Conservation (phyloP, 192 early-diverging fungal genomes). For the Coemansia brasiliensis region DNA sequence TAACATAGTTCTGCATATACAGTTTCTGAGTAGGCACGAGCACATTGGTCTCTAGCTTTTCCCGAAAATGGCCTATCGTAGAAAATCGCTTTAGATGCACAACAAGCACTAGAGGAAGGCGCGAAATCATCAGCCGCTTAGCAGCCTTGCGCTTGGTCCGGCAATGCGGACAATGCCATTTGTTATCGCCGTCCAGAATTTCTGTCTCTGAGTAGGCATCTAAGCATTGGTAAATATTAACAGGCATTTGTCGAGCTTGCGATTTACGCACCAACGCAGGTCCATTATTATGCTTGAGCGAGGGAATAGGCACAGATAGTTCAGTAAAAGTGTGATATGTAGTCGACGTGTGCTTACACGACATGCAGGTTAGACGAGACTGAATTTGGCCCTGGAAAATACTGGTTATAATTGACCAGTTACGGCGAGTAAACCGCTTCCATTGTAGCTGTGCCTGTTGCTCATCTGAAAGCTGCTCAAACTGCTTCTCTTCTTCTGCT, state of each 20-base stretch:
- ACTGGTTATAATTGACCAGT: constrained; percentile 83
- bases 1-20: constrained; percentile 60
- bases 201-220: constrained; percentile 83
- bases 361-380: constrained; percentile 46
- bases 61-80: constrained; percentile 85
- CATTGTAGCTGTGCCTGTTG: constrained; percentile 66
- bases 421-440: constrained; percentile 70
- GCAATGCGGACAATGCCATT: constrained; percentile 88
- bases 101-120: constrained; percentile 82
- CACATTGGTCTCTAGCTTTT: constrained; percentile 88
- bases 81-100: constrained; percentile 96
- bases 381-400: constrained; percentile 79
- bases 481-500: constrained; percentile 57
- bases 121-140: constrained; percentile 79
- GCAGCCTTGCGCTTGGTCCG: constrained; percentile 68
- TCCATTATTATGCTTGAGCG: background rate
- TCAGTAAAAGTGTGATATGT: constrained; percentile 93
- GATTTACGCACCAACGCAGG: constrained; percentile 22
- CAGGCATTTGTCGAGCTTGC: constrained; percentile 10
- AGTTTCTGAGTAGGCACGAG: constrained; percentile 74
- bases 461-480: constrained; percentile 68
- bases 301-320: constrained; percentile 87
- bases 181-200: constrained; percentile 85
- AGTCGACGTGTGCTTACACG: constrained; percentile 44
- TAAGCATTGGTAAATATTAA: constrained; percentile 76